Percentiles rank a stretch among this genome's conserved stretches.
These are phyloP conservation scores for Venturia oleaginea DNA, from an alignment of 2,329 filamentous ascomycete species.

Conservation along the genomic window DNA sequence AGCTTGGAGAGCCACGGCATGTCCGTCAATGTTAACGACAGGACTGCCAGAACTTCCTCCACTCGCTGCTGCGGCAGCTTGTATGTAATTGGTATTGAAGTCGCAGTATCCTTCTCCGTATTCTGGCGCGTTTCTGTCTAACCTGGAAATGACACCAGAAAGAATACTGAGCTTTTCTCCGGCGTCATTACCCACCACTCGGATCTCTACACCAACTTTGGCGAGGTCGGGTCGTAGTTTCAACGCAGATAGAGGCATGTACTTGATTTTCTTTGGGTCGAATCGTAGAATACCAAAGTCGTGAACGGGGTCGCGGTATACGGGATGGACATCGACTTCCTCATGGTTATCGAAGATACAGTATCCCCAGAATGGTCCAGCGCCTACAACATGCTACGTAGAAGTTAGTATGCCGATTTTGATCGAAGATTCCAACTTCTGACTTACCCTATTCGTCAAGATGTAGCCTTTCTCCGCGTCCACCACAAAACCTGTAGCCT, in stretches of 20 bases:
- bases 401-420: slow-evolving; percentile 19
- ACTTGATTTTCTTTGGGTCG: slow-evolving; percentile 91
- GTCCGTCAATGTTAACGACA: slow-evolving; percentile 90
- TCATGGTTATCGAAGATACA: slow-evolving; percentile 99
- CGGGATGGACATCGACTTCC: slow-evolving; percentile 86
- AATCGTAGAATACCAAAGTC: slow-evolving; percentile 97
- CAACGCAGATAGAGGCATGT: slow-evolving; percentile 81
- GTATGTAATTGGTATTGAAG: slow-evolving; percentile 95
- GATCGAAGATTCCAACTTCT: background rate
- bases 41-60: slow-evolving; percentile 97
- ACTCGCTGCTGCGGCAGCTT: slow-evolving; percentile 92
- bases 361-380: slow-evolving; percentile 96
- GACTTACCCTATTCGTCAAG: slow-evolving; percentile 38
- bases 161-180: slow-evolving; percentile 97
- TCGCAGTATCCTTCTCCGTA: slow-evolving; percentile 98
- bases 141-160: slow-evolving; percentile 89
- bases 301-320: slow-evolving; percentile 96
- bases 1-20: slow-evolving; percentile 85
- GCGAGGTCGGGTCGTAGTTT: slow-evolving; percentile 71
- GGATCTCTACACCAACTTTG: slow-evolving; percentile 80
- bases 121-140: slow-evolving; percentile 94
- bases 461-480: slow-evolving; percentile 79
- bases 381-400: slow-evolving; percentile 73
- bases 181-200: slow-evolving; percentile 96
- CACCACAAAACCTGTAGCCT: slow-evolving; percentile 95